Percentiles rank a stretch among this genome's conserved stretches.
Evolutionary conservation across 352 stramenopile species (phyloP).

Genomic region (Globisporangium cystogenes): DNA sequence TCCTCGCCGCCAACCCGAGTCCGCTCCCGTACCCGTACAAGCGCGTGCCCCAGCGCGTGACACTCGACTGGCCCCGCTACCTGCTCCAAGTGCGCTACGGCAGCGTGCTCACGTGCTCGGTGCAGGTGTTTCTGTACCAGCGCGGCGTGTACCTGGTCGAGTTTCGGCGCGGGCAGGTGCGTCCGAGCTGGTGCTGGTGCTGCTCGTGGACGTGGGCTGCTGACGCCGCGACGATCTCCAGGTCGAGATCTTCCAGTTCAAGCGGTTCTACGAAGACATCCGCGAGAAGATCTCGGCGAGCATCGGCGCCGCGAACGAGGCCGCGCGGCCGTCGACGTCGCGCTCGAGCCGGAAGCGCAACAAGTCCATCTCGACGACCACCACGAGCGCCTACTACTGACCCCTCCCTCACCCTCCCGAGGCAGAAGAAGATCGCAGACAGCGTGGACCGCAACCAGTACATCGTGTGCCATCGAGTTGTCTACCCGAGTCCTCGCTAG

Average conservation of each 20-base stretch:
- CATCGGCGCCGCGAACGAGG: not conserved
- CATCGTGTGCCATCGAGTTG: not conserved
- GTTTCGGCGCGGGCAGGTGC: constrained; percentile 72
- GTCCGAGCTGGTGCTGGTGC: not conserved
- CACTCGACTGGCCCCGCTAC: constrained; percentile 70
- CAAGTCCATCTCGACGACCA: constrained; percentile 34
- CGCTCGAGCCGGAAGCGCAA: constrained; percentile 50
- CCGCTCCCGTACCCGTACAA: constrained; percentile 37
- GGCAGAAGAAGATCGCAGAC: no score
- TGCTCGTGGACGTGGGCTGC: no score
- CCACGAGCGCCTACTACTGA: not conserved
- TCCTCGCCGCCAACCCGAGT: constrained; percentile 34
- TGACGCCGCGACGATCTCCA: no score
- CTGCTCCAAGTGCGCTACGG: constrained; percentile 64
- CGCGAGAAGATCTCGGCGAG: constrained; percentile 50
- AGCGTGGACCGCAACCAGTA: no score
- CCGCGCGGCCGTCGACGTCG: constrained; percentile 5
- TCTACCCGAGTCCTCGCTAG: not conserved
- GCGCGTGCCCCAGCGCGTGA: constrained; percentile 42
- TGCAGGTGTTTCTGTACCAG: constrained; percentile 81
- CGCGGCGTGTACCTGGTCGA: constrained; percentile 78
- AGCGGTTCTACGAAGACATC: constrained; percentile 83
- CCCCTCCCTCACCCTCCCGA: no score
- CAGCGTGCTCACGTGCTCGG: constrained; percentile 58
- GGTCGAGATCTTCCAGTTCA: constrained; percentile 87